Evolutionary conservation across 2,329 filamentous ascomycete species (phyloP).

Genomic region (Trichoderma koningii): DNA sequence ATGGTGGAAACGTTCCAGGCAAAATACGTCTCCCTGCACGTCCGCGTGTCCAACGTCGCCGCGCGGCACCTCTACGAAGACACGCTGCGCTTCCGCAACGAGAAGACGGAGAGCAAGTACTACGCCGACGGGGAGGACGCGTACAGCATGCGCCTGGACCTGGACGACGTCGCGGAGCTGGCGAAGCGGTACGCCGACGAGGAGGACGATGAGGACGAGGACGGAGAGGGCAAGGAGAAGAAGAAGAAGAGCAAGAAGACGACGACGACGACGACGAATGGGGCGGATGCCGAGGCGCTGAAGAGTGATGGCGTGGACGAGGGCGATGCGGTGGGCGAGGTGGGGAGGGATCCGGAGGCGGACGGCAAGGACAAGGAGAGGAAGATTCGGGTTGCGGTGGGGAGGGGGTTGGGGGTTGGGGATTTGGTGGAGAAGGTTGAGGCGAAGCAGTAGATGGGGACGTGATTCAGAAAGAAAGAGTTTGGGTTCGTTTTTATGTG

Average conservation of each 20-base stretch:
- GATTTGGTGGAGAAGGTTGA: constrained; percentile 74
- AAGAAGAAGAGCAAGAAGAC: constrained; percentile 40
- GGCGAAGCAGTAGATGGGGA: constrained; percentile 39
- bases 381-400: constrained; percentile 84
- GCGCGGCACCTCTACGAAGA: constrained; percentile 91
- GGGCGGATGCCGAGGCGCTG: constrained; percentile 41
- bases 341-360: constrained; percentile 53
- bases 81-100: constrained; percentile 84
- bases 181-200: constrained; percentile 45
- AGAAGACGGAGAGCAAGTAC: constrained; percentile 85
- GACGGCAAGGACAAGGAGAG: constrained; percentile 53
- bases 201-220: constrained; percentile 41
- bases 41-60: constrained; percentile 89
- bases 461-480: constrained; percentile 6
- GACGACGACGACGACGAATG: constrained; percentile 38
- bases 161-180: constrained; percentile 61
- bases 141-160: constrained; percentile 87
- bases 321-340: constrained; percentile 69
- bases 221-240: constrained; percentile 39
- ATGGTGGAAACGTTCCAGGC: constrained; percentile 96
- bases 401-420: constrained; percentile 75
- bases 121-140: constrained; percentile 98
- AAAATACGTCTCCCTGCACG: constrained; percentile 92
- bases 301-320: constrained; percentile 56
- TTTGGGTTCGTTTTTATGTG: neutral